Percentiles rank a stretch among this genome's conserved stretches.
phyloP scores from a whole-genome alignment of 805 yeast genomes.

The Lipomyces oligophaga region DNA sequence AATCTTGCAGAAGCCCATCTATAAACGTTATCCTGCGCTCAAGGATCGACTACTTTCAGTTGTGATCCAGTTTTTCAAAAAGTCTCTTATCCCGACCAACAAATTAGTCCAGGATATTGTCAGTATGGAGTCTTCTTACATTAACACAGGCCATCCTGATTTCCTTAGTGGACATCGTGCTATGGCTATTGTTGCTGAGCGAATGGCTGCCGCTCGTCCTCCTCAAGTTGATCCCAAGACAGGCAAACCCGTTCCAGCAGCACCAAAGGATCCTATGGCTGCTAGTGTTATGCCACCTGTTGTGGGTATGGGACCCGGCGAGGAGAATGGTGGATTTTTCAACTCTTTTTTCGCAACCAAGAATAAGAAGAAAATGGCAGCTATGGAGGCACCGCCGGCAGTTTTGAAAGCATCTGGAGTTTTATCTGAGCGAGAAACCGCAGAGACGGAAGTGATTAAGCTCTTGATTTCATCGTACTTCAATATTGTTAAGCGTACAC shows the following conservation, averaged over 20 bases:
- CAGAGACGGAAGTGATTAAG: slow-evolving; percentile 96
- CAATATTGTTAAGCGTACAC: slow-evolving; percentile 86
- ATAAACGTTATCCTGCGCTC: slow-evolving; percentile 83
- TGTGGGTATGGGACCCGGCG: slow-evolving; percentile 40
- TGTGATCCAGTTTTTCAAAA: slow-evolving; percentile 75
- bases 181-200: slow-evolving; percentile 87
- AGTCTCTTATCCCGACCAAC: slow-evolving; percentile 78
- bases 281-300: slow-evolving; percentile 10
- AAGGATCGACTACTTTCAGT: slow-evolving; percentile 80
- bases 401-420: slow-evolving; percentile 88
- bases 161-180: slow-evolving; percentile 92
- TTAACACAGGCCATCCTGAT: slow-evolving; percentile 97
- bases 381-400: slow-evolving; percentile 97
- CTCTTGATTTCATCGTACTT: slow-evolving; percentile 85
- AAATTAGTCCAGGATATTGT: slow-evolving; percentile 80
- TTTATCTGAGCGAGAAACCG: slow-evolving; percentile 90
- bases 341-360: slow-evolving; percentile 92
- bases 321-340: slow-evolving; percentile 73
- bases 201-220: slow-evolving; percentile 69
- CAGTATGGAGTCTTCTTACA: slow-evolving; percentile 83
- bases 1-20: slow-evolving; percentile 75
- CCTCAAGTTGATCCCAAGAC: slow-evolving; percentile 82
- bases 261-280: slow-evolving; percentile 27
- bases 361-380: slow-evolving; percentile 88
- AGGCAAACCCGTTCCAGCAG: slow-evolving; percentile 63